Base-by-base conservation (phyloP, 306 rosid genomes). In the Medicago truncatula region DNA sequence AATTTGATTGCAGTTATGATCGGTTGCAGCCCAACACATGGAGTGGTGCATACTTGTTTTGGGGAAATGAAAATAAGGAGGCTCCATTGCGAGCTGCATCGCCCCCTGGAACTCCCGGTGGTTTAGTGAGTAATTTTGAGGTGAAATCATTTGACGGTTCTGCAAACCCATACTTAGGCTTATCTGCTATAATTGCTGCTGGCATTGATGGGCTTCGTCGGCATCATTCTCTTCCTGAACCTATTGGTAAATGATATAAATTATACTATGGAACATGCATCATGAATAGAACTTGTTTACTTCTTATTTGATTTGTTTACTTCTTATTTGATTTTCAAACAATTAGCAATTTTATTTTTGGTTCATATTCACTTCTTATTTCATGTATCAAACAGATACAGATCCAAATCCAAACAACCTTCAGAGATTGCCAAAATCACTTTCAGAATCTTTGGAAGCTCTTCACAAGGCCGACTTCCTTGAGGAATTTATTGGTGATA, bases 1-100 rank as follows among this genome's bases (percentile, higher is more conserved):
- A 61, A 70, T 71, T 46, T 67, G 61, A 28, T 61, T 79, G 81
- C 79, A 94, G 98, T 76, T 94, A 92, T 70, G 96, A 92, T 78
- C 93, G 96, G 54, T 72, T 92, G 75, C 90, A 85, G 86, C 98
- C 98, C 7, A 38, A 90, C 43, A 90, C 92, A 10, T 94, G 95
- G 97, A 57, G 63, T 57, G 98, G 98, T 80, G 96, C 97, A 47
- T 94, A 83, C 80, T 82, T 73, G 44, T 94, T 97, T 71, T 92
- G 98, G 98, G 98, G 98, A 81, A 94, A 85, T 62, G 98, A 94
- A 62, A 94, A 94, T 80, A 83, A 84, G 74, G 98, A 94, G 87
- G 88, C 95, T 68, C 93, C 98, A 43, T 17, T 92, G 49, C 88
- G 98, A 87, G 89, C 97, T 52, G 49, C 96, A 4, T 88, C 96